phyloP scores from a whole-genome alignment of 1,284 basidiomycete genomes.

The Malassezia yamatoensis region DNA sequence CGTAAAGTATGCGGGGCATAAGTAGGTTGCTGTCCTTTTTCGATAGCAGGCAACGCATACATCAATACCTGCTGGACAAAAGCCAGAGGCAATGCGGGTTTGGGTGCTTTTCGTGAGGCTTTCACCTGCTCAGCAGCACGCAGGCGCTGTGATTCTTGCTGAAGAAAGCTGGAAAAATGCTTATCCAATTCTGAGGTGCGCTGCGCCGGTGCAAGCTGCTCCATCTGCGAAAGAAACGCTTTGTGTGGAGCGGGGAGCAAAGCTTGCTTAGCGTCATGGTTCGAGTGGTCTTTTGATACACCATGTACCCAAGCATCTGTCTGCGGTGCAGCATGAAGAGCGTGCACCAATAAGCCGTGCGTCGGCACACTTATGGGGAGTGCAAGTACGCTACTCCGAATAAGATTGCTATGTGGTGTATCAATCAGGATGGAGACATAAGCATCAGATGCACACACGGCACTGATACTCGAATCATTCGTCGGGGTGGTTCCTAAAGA shows the following conservation, averaged over 20 bases:
- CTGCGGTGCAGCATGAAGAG: conserved; percentile 10
- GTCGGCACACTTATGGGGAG: conserved; percentile 15
- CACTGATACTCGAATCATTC: not conserved
- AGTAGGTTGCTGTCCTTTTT: not conserved
- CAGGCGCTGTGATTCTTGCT: conserved; percentile 4
- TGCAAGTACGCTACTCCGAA: conserved; percentile 6
- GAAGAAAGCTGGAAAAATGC: not conserved
- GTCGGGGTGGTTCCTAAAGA: not conserved
- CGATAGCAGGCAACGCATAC: conserved; percentile 3
- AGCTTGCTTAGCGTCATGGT: not conserved
- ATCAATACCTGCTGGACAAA: conserved; percentile 4
- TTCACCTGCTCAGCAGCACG: conserved; percentile 8
- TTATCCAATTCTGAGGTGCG: conserved; percentile 2
- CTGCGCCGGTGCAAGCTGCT: not conserved
- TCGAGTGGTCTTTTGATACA: not conserved
- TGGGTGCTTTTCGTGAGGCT: conserved; percentile 15
- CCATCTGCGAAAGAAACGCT: not conserved
- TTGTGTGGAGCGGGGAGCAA: not conserved
- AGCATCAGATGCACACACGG: conserved; percentile 3
- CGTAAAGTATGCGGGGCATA: conserved; percentile 14
- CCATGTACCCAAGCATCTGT: conserved; percentile 11
- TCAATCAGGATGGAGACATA: conserved; percentile 12
- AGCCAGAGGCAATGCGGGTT: conserved; percentile 3
- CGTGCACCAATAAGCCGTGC: conserved; percentile 10
- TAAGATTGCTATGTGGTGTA: not conserved